phyloP scores from a whole-genome alignment of 2,329 filamentous ascomycete genomes.

The Remersonia thermophila region DNA sequence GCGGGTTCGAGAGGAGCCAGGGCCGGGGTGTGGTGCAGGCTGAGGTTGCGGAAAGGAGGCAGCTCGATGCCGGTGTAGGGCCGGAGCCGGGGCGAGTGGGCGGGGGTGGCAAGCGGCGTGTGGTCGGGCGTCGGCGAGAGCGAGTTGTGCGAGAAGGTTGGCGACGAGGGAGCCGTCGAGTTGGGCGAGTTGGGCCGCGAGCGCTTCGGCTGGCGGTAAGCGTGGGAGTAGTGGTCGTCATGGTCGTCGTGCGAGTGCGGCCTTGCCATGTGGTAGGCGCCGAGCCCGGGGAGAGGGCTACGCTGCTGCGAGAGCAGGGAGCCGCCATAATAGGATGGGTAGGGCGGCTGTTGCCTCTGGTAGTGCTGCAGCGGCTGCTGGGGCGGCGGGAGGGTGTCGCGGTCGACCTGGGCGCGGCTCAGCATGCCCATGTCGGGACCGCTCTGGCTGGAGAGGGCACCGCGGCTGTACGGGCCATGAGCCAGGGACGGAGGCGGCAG shows the following conservation, averaged over 20 bases:
- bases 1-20: slow-evolving; percentile 48
- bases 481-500: slow-evolving; percentile 29
- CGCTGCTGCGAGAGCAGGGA: slow-evolving; percentile 34
- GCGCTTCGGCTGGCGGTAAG: slow-evolving; percentile 64
- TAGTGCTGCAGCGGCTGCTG: slow-evolving; percentile 32
- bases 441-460: slow-evolving; percentile 28
- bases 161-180: slow-evolving; percentile 89
- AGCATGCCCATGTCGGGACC: slow-evolving; percentile 46
- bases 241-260: slow-evolving; percentile 73
- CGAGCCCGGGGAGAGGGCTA: slow-evolving; percentile 60
- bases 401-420: slow-evolving; percentile 50
- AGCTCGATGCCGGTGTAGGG: slow-evolving; percentile 68
- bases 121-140: slow-evolving; percentile 92
- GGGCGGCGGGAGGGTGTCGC: slow-evolving; percentile 36
- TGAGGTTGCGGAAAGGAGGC: slow-evolving; percentile 64
- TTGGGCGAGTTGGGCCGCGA: slow-evolving; percentile 89
- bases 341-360: slow-evolving; percentile 32
- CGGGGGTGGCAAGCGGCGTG: slow-evolving; percentile 94
- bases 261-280: slow-evolving; percentile 88
- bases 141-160: slow-evolving; percentile 92
- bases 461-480: slow-evolving; percentile 39
- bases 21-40: slow-evolving; percentile 42
- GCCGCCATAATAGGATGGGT: slow-evolving; percentile 37
- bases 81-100: slow-evolving; percentile 82
- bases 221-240: slow-evolving; percentile 63